Base-by-base conservation (phyloP, 306 rosid species). In the Albizia julibrissin region DNA sequence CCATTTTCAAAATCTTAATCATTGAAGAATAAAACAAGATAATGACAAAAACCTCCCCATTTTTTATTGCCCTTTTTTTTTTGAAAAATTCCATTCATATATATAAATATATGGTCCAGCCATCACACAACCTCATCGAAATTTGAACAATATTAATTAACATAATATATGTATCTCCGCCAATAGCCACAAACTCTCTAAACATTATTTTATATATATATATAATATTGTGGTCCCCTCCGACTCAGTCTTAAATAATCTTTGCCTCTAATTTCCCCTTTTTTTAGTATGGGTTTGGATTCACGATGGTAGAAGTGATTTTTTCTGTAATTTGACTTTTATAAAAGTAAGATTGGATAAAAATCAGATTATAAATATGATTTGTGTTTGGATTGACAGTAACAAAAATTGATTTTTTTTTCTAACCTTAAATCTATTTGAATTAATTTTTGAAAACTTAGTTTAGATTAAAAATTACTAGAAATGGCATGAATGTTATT, bases 1-100 rank as follows among this genome's bases (percentile, higher is more conserved):
- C 89, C 90, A 74, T 89, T 87, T 88, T 81, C 78, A 89, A 93
- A 93, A 87, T 50, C 76, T 82, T 85, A 87, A 93, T 89, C 88
- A 91, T 87, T 87, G 90, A 86, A 42, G 92, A 90, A 89, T 88
- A 88, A 84, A 90, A 89, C 95, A 92, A 94, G 91, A 87, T 85
- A 82, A 88, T 88, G 94, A 94, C 97, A 94, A 90, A 71, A 88
- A 71, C 40, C 40, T 78, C 52, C 61, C 54, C 58, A 29, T 54
- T 74, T 61, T 27, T 11, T 27, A n/a, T n/a, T n/a, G n/a, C n/a
- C n/a, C n/a, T n/a, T n/a, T n/a, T n/a, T n/a, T n/a, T n/a, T n/a
- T n/a, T n/a, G n/a, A 58, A 58, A 26, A 26, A 27, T 10, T 1
- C 29, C 37, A 27, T 62, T 56, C 84, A 67, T 3, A 43, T 1